Evolutionary conservation across 345 rosid genomes (phyloP).

Genomic region (Eucalyptus victrix): DNA sequence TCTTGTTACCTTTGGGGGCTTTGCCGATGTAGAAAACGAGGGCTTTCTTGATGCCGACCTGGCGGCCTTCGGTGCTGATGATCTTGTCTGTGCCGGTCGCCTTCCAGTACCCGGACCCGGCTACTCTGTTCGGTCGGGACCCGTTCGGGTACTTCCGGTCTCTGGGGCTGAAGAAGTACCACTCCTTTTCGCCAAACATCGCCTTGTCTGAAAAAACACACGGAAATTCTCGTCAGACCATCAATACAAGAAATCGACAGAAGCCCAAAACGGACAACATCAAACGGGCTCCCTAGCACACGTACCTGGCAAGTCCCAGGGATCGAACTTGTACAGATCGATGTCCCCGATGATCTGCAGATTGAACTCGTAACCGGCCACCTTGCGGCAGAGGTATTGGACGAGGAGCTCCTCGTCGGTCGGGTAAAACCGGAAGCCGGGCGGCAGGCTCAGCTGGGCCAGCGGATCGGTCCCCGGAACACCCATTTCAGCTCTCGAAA

Average conservation of each 20-base stretch:
- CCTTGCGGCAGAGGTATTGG: constrained; percentile 75
- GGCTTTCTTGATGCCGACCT: constrained; percentile 91
- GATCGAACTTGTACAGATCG: constrained; percentile 87
- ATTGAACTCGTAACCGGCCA: constrained; percentile 66
- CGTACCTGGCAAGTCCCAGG: constrained; percentile 86
- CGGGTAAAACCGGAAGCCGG: constrained; percentile 94
- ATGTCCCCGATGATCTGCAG: constrained; percentile 71
- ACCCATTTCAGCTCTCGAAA: constrained; percentile 32
- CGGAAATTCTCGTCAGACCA: background rate
- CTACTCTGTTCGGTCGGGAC: constrained; percentile 83
- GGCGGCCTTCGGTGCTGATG: constrained; percentile 56
- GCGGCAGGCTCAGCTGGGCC: constrained; percentile 77
- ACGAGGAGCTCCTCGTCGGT: constrained; percentile 94
- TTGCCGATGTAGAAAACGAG: constrained; percentile 87
- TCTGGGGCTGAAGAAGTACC: constrained; percentile 94
- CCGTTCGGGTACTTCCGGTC: constrained; percentile 96
- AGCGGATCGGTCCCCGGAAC: constrained; percentile 57
- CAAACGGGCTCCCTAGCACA: background rate
- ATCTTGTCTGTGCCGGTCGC: constrained; percentile 94
- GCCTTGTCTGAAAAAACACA: constrained; percentile 50
- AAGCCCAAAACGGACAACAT: no score
- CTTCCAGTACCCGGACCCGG: constrained; percentile 97
- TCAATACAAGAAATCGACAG: background rate
- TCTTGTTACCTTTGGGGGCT: constrained; percentile 90
- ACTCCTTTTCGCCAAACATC: constrained; percentile 81